A percentile compares a stretch with the other conserved stretches of the same genome.
These are phyloP conservation scores for Saprolegnia parasitica DNA, from an alignment of 352 stramenopile genomes.

Conservation along the genomic window DNA sequence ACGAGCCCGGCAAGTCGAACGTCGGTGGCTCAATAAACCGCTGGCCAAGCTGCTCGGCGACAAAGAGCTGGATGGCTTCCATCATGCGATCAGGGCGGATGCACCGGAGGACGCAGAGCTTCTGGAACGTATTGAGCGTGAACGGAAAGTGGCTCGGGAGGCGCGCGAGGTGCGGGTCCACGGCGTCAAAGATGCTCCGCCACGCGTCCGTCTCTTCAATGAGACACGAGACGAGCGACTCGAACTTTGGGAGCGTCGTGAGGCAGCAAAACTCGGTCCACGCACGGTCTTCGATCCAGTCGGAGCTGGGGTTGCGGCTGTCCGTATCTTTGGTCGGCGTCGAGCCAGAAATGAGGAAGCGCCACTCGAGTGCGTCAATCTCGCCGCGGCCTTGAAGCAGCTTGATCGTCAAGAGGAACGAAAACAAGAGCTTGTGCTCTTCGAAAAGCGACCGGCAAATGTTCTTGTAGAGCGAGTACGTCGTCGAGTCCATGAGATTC, in stretches of 20 bases:
- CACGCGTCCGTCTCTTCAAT: constrained; percentile 38
- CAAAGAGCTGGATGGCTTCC: constrained; percentile 86
- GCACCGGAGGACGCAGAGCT: constrained; percentile 71
- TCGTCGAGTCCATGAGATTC: constrained; percentile 90
- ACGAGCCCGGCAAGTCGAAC: constrained; percentile 88
- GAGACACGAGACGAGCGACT: constrained; percentile 49
- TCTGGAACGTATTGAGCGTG: constrained; percentile 74
- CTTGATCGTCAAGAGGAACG: constrained; percentile 89
- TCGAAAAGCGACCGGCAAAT: constrained; percentile 93
- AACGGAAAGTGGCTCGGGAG: constrained; percentile 55
- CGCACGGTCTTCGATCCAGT: constrained; percentile 68
- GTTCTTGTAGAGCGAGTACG: constrained; percentile 92
- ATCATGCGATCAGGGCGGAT: constrained; percentile 82
- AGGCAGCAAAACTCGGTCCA: constrained; percentile 76
- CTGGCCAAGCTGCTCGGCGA: constrained; percentile 76
- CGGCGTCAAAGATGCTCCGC: constrained; percentile 74
- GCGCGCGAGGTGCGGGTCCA: constrained; percentile 67
- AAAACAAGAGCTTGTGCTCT: constrained; percentile 92
- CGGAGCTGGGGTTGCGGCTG: constrained; percentile 42
- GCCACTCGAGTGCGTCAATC: constrained; percentile 89
- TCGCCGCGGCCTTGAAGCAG: constrained; percentile 62
- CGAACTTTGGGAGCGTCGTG: constrained; percentile 62
- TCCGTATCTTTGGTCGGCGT: constrained; percentile 50
- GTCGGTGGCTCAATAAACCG: constrained; percentile 89
- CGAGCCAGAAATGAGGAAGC: constrained; percentile 90